phyloP scores from a whole-genome alignment of 78 protist species.

The Planoprotostelium fungivorum region DNA sequence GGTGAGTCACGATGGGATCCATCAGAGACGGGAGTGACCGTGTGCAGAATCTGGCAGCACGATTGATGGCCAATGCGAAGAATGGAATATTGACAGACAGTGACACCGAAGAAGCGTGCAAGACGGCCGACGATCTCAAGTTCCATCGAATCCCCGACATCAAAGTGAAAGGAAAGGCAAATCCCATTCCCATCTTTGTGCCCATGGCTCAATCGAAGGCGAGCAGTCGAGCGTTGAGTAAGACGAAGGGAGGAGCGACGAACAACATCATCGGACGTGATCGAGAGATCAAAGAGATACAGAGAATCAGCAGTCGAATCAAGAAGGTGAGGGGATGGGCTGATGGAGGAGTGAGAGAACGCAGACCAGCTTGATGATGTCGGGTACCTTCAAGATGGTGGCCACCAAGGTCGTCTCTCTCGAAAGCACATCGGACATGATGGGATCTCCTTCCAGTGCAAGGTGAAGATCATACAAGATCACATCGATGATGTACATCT shows the following conservation, averaged over 20 bases:
- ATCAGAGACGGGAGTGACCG: neutral
- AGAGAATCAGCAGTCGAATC: neutral
- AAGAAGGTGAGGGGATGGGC: neutral
- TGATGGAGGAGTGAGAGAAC: no score
- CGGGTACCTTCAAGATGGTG: no score
- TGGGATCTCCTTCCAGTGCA: no score
- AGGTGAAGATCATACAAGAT: no score
- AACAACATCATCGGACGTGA: neutral
- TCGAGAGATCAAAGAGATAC: neutral
- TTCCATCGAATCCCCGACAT: slow-evolving; percentile 2
- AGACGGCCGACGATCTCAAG: neutral
- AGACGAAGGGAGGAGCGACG: neutral
- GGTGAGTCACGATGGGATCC: neutral
- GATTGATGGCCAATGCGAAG: slow-evolving; percentile 38
- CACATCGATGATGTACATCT: no score
- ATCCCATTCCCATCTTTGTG: slow-evolving; percentile 19
- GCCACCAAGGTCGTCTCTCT: no score
- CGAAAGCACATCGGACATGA: no score
- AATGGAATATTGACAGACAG: neutral
- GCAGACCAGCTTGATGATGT: no score
- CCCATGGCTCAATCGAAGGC: slow-evolving; percentile 4
- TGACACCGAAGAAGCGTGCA: neutral
- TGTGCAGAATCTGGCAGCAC: slow-evolving; percentile 40
- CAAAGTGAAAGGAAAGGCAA: slow-evolving; percentile 50
- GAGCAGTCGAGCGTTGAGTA: neutral